Conservation (phyloP, 75 land plant genomes). For the Pseudotsuga menziesii region DNA sequence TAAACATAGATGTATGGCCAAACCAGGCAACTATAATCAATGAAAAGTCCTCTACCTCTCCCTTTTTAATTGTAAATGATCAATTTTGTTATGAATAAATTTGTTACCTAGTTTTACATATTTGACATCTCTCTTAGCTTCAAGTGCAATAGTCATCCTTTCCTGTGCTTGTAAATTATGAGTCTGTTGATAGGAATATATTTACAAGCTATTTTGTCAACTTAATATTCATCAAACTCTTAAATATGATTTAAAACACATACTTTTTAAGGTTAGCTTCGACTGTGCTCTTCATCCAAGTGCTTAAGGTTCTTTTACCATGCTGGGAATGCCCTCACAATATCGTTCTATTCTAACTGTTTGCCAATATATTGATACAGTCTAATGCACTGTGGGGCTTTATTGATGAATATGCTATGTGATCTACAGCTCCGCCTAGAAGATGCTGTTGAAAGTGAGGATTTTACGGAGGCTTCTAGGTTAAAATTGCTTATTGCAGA, state of each 20-base stretch:
- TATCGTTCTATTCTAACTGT: neutral
- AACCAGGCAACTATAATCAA: too few relatives aligned
- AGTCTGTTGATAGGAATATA: neutral
- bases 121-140: too few relatives aligned
- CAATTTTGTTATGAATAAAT: too few relatives aligned
- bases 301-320: neutral
- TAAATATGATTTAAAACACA: neutral
- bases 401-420: conserved; percentile 1
- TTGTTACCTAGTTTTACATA: too few relatives aligned
- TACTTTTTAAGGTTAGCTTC: neutral
- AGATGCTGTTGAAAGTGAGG: conserved; percentile 27
- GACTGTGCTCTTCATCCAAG: neutral
- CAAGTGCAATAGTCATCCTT: too few relatives aligned
- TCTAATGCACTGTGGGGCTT: conserved; percentile 2
- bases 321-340: too few relatives aligned
- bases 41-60: too few relatives aligned
- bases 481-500: conserved; percentile 28
- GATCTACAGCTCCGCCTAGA: conserved; percentile 24
- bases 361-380: neutral
- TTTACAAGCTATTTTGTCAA: neutral
- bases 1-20: too few relatives aligned
- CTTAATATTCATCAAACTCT: neutral
- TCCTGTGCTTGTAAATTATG: too few relatives aligned
- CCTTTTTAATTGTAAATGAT: too few relatives aligned
- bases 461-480: conserved; percentile 37